Percentiles rank a stretch among this genome's conserved stretches.
Conservation (phyloP, 2,329 filamentous ascomycete genomes). For the Ophiostoma sp. region DNA sequence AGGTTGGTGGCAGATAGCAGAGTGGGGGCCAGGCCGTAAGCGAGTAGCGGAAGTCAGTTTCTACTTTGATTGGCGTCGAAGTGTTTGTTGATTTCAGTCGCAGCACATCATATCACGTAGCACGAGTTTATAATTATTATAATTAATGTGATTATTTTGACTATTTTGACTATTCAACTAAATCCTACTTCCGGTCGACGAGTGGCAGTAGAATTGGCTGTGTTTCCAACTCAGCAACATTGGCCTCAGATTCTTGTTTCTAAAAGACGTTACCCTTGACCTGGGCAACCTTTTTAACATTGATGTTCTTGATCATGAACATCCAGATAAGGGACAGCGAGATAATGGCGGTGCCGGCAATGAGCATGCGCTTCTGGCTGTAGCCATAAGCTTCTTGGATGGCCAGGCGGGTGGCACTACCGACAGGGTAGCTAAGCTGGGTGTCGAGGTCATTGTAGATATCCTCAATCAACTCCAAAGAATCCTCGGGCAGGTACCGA, state of each 20-base stretch:
- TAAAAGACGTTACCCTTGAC: constrained; percentile 25
- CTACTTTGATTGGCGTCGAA: not conserved
- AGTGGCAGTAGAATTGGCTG: not conserved
- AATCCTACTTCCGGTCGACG: not conserved
- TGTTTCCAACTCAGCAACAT: not conserved
- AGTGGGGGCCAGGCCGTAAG: not conserved
- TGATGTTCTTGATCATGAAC: constrained; percentile 25
- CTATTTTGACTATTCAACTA: not conserved
- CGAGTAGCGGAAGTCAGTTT: not conserved
- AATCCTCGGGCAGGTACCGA: constrained; percentile 23
- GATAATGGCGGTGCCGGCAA: constrained; percentile 37
- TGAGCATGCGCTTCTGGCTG: constrained; percentile 44
- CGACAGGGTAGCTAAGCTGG: constrained; percentile 49
- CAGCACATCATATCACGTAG: not conserved
- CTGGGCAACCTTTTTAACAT: constrained; percentile 24
- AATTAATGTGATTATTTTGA: not conserved
- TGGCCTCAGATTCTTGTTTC: not conserved
- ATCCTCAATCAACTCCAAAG: constrained; percentile 32
- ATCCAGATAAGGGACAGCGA: constrained; percentile 32
- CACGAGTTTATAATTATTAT: not conserved
- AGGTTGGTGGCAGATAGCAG: not conserved
- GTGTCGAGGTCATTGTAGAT: constrained; percentile 50
- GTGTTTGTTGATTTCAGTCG: not conserved
- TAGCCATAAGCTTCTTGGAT: constrained; percentile 55
- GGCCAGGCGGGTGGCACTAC: constrained; percentile 45